Base-by-base conservation (phyloP, 257 asterid genomes). In the Vinca minor region DNA sequence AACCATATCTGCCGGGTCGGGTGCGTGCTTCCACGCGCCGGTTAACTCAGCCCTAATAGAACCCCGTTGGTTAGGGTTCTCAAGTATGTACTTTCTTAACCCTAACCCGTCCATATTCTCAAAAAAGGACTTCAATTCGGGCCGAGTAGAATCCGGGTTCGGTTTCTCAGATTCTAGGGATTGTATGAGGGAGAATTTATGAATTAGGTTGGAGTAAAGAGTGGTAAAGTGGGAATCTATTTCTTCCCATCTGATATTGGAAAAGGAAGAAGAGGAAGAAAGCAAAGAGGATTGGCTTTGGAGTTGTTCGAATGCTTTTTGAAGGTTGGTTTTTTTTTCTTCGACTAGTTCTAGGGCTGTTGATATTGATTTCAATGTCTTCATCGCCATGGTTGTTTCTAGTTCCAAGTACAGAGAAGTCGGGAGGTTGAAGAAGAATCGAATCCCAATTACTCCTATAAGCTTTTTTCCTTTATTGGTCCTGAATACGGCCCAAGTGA, bases 91-190 rank as follows among this genome's bases (percentile, higher is more conserved):
- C 46, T 69, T 75, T 17, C 80, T 62, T 66, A 86, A 65, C 6
- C 81, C 87, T 39, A 78, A 20, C 8, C 85, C 91, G 59, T 86
- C 91, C 85, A 78, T 84, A 31, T 78, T 78, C 68, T 71, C 78
- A 32, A 85, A 84, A 8, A 84, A 66, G 6, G 80, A 61, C 77
- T 66, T 76, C 78, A 86, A 64, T 31, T 86, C 83, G 45, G 78
- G 74, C 28, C 88, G 78, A 60, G 80, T 83, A 5, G 82, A 83
- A 26, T 65, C 75, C 18, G 75, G 62, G 32, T 52, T 71, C 41
- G 73, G 49, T 56, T 8, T 56, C 62, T 31, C 21, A 41, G 62
- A 35, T 53, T 71, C 69, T 15, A 45, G 83, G 64, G 84, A 59
- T 68, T 72, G 63, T 63, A 84, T 75, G 78, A 71, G 48, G 25